Evolutionary conservation across 208 protist genomes (phyloP), one percentile per base, ranked within the genome.

Genomic region (Wallacemonas sp.): DNA sequence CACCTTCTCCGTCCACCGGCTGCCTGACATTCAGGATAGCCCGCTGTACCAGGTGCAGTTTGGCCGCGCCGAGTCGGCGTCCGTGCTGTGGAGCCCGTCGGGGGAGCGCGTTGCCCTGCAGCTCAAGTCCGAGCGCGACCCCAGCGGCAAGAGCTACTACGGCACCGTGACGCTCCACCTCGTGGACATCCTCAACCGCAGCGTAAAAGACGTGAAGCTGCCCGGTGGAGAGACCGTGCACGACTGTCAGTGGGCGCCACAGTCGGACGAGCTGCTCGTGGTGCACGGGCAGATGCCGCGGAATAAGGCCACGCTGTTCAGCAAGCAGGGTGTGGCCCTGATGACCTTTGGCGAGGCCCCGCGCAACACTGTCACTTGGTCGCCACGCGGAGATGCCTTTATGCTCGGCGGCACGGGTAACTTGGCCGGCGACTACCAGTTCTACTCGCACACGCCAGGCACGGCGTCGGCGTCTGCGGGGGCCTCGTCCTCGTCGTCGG

Each of bases 111-210:
- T 95, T 18, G 86, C 82, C 38, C 69, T 93, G 14, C 76, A 89
- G 46, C 81, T 93, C 1, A 84, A 91, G 67, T 82, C 78, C n/a
- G 86, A 96, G 69, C 81, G 84, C 50, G 90, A 97, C 65, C 74
- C 76, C 20, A 92, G 81, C 59, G 84, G 87, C 3, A 89, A 90
- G 70, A 96, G 87, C 69, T 97, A 97, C 77, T 97, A 97, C 76
- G 93, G 91, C 61, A 91, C 79, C 22, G 72, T 84, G 33, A 70
- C 61, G 23, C 72, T 97, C 22, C 84, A 90, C 68, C 78, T 96
- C 67, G 70, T 97, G 42, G 80, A 97, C 66, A 76, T 93, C 31
- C 54, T 75, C 50, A 77, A 62, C 42, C 82, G 86, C 31, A 77
- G 45, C 49, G 70, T 86, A 46, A 83, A 73, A 10, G 76, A 90